Evolutionary conservation across 169 alveolate genomes (phyloP).

Genomic region (Plasmodium reichenowi): DNA sequence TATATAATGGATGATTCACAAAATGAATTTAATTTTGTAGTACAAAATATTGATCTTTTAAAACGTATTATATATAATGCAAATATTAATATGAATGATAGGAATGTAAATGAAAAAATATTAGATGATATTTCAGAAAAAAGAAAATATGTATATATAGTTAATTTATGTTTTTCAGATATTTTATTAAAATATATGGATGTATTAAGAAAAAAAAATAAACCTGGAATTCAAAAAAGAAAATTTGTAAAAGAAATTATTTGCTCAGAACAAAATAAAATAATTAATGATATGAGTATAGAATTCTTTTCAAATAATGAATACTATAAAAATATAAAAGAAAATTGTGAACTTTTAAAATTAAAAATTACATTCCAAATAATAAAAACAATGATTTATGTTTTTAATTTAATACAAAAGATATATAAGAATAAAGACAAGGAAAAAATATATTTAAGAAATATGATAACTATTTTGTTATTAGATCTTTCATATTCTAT

Average conservation of each 20-base stretch:
- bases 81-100: not conserved
- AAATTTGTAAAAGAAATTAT: conserved; percentile 11
- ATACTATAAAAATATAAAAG: conserved; percentile 16
- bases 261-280: not conserved
- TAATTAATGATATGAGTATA: not conserved
- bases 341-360: conserved; percentile 48
- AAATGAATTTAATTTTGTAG: conserved; percentile 23
- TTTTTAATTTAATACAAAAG: conserved; percentile 48
- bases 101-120: not conserved
- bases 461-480: conserved; percentile 16
- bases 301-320: conserved; percentile 20
- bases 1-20: not conserved
- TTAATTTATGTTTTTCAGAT: not conserved
- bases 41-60: conserved; percentile 1
- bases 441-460: conserved; percentile 29
- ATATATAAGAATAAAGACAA: conserved; percentile 25
- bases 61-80: not conserved
- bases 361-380: conserved; percentile 33
- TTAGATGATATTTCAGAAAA: not conserved
- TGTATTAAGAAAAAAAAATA: conserved; percentile 24
- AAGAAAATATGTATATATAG: not conserved
- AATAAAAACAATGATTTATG: conserved; percentile 34
- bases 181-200: conserved; percentile 10
- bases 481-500: conserved; percentile 50
- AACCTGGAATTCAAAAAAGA: not conserved